Base-by-base conservation (phyloP, 495 filamentous ascomycete genomes). In the Penicillium taxi region DNA sequence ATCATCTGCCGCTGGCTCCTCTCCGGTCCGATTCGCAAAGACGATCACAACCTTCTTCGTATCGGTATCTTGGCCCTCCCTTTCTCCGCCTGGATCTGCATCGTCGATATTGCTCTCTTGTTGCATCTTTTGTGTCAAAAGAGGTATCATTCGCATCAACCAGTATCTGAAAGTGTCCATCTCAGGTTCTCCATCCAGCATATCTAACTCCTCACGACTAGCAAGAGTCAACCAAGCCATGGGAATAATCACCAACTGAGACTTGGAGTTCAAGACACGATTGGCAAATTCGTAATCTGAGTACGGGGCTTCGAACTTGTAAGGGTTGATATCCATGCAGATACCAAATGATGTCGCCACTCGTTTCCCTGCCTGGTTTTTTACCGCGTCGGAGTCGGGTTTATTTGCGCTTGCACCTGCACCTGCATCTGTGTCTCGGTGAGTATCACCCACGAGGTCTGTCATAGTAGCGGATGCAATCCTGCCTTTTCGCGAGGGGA, bases 161-260 rank as follows among this genome's bases (percentile, higher is more conserved):
- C 91, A 98, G 61, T 95, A 98, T 15, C 75, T 75, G 38, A 95
- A 69, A 0, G 86, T 93, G 35, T 85, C 77, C 53, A 84, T 59
- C 42, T 95, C 87, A 6, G 87, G 83, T 42, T 80, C 67, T 1
- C 37, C 66, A 58, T 61, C 55, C 41, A 58, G 59, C 43, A 48
- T 58, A 63, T 28, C 59, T n/a, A 69, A 53, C 26, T 58, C 70
- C 26, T 60, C 73, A 32, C 56, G 77, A 50, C 35, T 41, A 17
- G 69, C 44, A 6, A 61, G 20, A 52, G 3, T 84, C 25, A 90
- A 63, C 89, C 89, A 98, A 0, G 91, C 88, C 84, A 95, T 95
- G 11, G 77, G 77, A 15, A 96, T 40, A 35, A 94, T 73, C 12
- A 94, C 80, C 9, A 94, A 61, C 45, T 82, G 77, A 4, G 86